A percentile compares a stretch with the other conserved stretches of the same genome.
phyloP scores from a whole-genome alignment of 1,139 yeast species.

The Debaryomyces robertsiae region DNA sequence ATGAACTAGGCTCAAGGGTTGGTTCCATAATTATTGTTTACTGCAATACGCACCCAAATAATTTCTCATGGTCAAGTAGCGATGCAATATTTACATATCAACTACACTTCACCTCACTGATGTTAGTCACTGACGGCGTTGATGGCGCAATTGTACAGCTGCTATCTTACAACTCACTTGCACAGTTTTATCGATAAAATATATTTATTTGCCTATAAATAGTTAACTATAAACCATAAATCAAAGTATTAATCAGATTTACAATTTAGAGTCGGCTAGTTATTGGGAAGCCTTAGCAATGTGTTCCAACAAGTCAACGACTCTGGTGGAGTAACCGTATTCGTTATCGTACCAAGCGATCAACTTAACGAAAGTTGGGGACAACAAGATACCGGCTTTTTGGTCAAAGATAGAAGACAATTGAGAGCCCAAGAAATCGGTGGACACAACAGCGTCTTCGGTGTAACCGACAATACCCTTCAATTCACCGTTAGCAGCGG shows the following conservation, averaged over 20 bases:
- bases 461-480: constrained; percentile 84
- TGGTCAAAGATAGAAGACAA: constrained; percentile 85
- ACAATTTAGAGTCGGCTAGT: constrained; percentile 23
- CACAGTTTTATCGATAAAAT: not conserved
- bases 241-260: not conserved
- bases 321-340: constrained; percentile 92
- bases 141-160: too few species aligned
- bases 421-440: constrained; percentile 77
- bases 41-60: too few species aligned
- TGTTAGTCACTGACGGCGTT: too few species aligned
- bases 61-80: too few species aligned
- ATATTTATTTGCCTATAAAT: constrained; percentile 7
- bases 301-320: constrained; percentile 78
- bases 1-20: too few species aligned
- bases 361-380: constrained; percentile 83
- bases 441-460: constrained; percentile 82
- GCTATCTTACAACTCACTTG: too few species aligned
- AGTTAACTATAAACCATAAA: constrained; percentile 9
- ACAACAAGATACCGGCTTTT: constrained; percentile 81
- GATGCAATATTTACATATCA: too few species aligned
- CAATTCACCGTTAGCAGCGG: constrained; percentile 67
- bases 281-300: constrained; percentile 54
- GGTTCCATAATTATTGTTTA: too few species aligned
- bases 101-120: too few species aligned
- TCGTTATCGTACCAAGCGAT: constrained; percentile 91